Percentiles rank a stretch among this genome's conserved stretches.
Evolutionary conservation across 805 yeast genomes (phyloP).

Genomic region (Hanseniaspora hatyaiensis): DNA sequence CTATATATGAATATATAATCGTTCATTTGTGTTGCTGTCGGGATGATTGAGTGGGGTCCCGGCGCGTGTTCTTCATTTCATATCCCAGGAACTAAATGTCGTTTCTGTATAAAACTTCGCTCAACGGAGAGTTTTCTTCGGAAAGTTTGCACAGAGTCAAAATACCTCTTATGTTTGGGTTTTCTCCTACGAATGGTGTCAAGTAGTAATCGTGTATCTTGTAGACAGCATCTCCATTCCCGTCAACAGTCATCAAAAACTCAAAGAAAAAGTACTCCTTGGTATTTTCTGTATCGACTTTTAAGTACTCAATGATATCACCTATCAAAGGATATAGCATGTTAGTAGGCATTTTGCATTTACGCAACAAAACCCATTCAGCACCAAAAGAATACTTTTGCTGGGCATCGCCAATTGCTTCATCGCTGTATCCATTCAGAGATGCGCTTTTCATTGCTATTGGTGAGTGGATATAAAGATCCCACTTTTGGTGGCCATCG

Average conservation of each 20-base stretch:
- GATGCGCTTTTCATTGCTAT: background rate
- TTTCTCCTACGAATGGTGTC: slow-evolving; percentile 8
- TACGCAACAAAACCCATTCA: slow-evolving; percentile 13
- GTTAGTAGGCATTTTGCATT: slow-evolving; percentile 12
- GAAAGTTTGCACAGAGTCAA: slow-evolving; percentile 10
- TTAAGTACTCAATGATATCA: slow-evolving; percentile 5
- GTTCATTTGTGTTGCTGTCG: no score
- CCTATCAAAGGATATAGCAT: slow-evolving; percentile 8
- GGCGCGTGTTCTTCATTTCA: no score
- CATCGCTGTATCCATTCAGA: background rate
- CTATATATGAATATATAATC: no score
- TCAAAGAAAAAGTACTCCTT: slow-evolving; percentile 12
- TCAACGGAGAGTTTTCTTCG: slow-evolving; percentile 10
- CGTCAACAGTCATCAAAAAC: slow-evolving; percentile 13
- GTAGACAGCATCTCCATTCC: slow-evolving; percentile 13
- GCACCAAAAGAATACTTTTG: slow-evolving; percentile 1
- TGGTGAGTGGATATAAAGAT: slow-evolving; percentile 12
- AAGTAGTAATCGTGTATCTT: slow-evolving; percentile 13
- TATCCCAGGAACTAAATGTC: slow-evolving; percentile 3
- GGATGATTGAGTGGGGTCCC: no score
- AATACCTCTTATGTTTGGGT: slow-evolving; percentile 15
- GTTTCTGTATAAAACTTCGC: slow-evolving; percentile 13
- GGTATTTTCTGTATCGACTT: slow-evolving; percentile 8
- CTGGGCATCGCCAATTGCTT: background rate
- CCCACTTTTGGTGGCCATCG: slow-evolving; percentile 13